phyloP scores from a whole-genome alignment of 2,329 filamentous ascomycete species.

The Phialophora tarda region DNA sequence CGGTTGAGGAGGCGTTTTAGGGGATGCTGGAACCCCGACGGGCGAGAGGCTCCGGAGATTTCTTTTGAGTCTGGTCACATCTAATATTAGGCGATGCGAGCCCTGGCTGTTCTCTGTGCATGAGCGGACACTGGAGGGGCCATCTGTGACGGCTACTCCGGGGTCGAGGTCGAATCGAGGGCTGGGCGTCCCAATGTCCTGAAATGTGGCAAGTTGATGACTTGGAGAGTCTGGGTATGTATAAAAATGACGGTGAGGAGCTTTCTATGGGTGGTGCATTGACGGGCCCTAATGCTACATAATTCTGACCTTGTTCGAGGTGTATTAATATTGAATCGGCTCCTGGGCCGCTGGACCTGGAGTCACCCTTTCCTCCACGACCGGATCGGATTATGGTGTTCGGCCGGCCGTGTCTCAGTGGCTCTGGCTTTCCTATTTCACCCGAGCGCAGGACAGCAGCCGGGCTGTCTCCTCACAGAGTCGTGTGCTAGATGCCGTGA shows the following conservation, averaged over 20 bases:
- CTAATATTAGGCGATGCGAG: not conserved
- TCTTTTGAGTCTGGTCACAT: not conserved
- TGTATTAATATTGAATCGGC: not conserved
- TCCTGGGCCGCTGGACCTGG: not conserved
- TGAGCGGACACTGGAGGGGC: not conserved
- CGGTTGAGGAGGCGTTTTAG: conserved; percentile 72
- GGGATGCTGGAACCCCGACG: conserved; percentile 2
- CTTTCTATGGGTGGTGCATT: not conserved
- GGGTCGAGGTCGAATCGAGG: not conserved
- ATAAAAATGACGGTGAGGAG: not conserved
- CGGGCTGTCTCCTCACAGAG: not conserved
- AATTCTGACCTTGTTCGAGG: not conserved
- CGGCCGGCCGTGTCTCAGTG: not conserved
- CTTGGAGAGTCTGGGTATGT: not conserved
- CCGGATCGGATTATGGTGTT: not conserved
- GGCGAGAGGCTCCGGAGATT: not conserved
- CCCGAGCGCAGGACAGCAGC: not conserved
- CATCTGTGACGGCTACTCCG: not conserved
- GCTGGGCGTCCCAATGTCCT: not conserved
- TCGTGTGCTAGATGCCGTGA: not conserved
- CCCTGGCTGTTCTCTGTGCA: not conserved
- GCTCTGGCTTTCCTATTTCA: not conserved
- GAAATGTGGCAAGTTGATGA: conserved; percentile 5
- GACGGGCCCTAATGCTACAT: not conserved
- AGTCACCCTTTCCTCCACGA: not conserved